Evolutionary conservation across 257 asterid genomes (phyloP).

Genomic region (Solanum virginianum): DNA sequence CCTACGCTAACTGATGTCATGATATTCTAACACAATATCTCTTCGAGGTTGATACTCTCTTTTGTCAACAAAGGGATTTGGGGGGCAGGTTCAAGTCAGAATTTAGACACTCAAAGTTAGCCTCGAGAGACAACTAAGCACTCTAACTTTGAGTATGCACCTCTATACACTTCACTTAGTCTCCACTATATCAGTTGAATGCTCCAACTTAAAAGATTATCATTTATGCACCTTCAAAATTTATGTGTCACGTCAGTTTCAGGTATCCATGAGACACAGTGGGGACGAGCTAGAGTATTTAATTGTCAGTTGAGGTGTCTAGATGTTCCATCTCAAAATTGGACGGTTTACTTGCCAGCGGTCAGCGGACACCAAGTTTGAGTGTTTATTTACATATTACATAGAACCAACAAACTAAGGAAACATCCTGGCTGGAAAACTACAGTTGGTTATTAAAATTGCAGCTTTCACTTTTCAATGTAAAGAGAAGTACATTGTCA

Average conservation of each 20-base stretch:
- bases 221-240: background rate
- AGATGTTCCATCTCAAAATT: background rate
- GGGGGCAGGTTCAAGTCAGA: background rate
- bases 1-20: background rate
- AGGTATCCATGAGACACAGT: too few species aligned
- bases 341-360: background rate
- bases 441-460: background rate
- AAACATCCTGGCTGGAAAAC: background rate
- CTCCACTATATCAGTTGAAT: background rate
- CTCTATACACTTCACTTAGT: background rate
- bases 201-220: background rate
- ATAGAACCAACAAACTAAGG: background rate
- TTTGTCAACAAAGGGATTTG: background rate
- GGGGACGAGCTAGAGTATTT: too few species aligned
- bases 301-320: background rate
- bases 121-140: background rate
- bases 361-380: background rate
- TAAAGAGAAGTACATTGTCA: background rate
- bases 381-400: background rate
- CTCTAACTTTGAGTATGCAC: background rate
- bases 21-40: background rate
- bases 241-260: too few species aligned
- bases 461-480: background rate
- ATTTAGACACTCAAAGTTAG: background rate
- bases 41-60: background rate